Evolutionary conservation across 2,329 filamentous ascomycete genomes (phyloP).

Genomic region (Phyllosticta citrichinensis): DNA sequence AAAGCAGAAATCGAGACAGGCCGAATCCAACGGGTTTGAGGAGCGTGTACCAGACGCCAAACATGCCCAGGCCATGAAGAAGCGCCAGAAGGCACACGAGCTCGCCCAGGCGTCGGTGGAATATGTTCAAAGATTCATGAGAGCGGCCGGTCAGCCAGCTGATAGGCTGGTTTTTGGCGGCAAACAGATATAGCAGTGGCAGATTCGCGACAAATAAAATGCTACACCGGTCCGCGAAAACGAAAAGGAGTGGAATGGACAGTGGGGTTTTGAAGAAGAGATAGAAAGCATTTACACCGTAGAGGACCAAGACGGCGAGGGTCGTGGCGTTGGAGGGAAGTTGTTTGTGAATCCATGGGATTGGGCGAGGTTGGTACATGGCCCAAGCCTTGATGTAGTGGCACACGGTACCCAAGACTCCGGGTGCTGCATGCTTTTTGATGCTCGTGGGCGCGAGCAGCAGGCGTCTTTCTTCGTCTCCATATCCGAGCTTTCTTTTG

Average conservation of each 20-base stretch:
- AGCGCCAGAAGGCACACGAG: constrained; percentile 50
- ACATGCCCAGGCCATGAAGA: constrained; percentile 47
- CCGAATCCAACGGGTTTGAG: constrained; percentile 41
- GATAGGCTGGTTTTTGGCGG: constrained; percentile 57
- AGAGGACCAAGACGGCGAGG: constrained; percentile 41
- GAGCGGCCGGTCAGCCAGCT: constrained; percentile 52
- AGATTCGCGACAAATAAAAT: constrained; percentile 43
- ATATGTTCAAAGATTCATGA: constrained; percentile 56
- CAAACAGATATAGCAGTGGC: constrained; percentile 50
- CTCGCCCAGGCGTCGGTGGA: constrained; percentile 55
- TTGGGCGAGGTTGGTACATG: constrained; percentile 47
- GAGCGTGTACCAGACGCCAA: constrained; percentile 44
- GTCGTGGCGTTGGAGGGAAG: constrained; percentile 49
- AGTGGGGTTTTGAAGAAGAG: constrained; percentile 43
- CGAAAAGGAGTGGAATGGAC: constrained; percentile 41
- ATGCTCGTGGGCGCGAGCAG: constrained; percentile 5
- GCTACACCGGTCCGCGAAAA: constrained; percentile 49
- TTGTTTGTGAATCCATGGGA: constrained; percentile 47
- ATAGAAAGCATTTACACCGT: constrained; percentile 49
- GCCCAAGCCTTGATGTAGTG: constrained; percentile 25
- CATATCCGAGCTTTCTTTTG: constrained; percentile 5
- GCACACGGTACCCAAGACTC: constrained; percentile 15
- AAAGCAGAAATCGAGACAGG: constrained; percentile 41
- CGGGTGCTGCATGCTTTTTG: constrained; percentile 5
- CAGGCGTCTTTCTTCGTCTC: background rate